phyloP scores from a whole-genome alignment of 2,329 filamentous ascomycete genomes.

The Sordariomycetes sp. region DNA sequence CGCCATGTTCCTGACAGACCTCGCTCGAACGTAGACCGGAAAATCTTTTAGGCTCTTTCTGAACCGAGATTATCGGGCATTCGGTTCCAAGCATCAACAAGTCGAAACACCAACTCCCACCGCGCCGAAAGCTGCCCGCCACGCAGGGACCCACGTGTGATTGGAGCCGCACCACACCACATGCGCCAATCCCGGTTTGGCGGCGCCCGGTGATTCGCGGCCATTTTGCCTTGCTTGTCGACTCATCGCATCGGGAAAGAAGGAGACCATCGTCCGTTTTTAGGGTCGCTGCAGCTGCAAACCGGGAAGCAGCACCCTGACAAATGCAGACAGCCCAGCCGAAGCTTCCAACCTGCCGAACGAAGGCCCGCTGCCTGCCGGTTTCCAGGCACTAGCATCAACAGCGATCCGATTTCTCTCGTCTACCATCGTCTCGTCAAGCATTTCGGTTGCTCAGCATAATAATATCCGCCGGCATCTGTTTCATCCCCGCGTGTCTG shows the following conservation, averaged over 20 bases:
- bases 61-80: no score
- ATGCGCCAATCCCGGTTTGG: neutral
- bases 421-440: neutral
- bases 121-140: neutral
- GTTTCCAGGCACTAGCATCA: neutral
- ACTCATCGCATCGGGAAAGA: neutral
- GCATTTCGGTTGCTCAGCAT: no score
- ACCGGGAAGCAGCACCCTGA: neutral
- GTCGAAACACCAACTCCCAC: neutral
- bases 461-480: neutral
- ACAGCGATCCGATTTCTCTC: neutral
- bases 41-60: no score
- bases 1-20: neutral
- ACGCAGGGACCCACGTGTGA: neutral
- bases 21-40: no score
- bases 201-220: neutral
- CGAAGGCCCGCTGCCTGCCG: no score
- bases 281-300: neutral
- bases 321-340: no score
- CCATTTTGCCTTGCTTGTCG: neutral
- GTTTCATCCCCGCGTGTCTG: neutral
- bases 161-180: neutral
- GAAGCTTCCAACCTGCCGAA: no score
- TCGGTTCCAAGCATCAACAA: no score
- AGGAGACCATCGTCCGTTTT: neutral